Conservation (phyloP, 345 rosid genomes). For the Arabidopsis thaliana region DNA sequence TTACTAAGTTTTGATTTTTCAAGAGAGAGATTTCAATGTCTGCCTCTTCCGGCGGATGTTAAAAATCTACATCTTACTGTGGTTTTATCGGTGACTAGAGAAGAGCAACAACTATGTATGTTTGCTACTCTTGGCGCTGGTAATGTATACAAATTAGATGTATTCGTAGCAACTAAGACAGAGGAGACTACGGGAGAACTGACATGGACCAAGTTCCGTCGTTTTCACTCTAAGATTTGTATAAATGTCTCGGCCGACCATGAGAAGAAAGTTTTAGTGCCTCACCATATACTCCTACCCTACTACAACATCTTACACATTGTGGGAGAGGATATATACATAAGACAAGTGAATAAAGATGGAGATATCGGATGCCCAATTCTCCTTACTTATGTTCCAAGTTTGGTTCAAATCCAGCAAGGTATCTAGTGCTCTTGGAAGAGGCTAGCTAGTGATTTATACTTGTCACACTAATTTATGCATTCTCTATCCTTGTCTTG, state of each 20-base stretch:
- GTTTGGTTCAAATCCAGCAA: background rate
- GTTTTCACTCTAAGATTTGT: too few species aligned
- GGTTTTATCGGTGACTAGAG: constrained; percentile 1
- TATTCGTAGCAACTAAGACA: background rate
- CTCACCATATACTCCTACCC: too few species aligned
- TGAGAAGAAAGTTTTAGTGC: too few species aligned
- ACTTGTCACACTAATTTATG: too few species aligned
- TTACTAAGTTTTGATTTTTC: background rate
- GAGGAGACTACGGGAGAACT: background rate
- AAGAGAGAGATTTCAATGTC: background rate
- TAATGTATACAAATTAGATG: background rate
- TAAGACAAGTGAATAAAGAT: too few species aligned
- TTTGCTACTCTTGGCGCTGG: background rate
- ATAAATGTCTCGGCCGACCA: too few species aligned
- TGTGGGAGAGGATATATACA: too few species aligned
- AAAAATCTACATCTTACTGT: too few species aligned
- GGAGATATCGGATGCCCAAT: background rate
- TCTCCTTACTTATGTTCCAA: background rate
- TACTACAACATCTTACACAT: too few species aligned
- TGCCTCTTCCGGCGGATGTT: background rate
- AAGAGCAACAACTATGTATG: constrained; percentile 13
- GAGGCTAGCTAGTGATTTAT: too few species aligned
- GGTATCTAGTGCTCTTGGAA: too few species aligned
- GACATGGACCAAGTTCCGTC: constrained; percentile 1
- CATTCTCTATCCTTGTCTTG: too few species aligned